phyloP scores from a whole-genome alignment of 208 protist species.

The Acanthamoeba culbertsoni region DNA sequence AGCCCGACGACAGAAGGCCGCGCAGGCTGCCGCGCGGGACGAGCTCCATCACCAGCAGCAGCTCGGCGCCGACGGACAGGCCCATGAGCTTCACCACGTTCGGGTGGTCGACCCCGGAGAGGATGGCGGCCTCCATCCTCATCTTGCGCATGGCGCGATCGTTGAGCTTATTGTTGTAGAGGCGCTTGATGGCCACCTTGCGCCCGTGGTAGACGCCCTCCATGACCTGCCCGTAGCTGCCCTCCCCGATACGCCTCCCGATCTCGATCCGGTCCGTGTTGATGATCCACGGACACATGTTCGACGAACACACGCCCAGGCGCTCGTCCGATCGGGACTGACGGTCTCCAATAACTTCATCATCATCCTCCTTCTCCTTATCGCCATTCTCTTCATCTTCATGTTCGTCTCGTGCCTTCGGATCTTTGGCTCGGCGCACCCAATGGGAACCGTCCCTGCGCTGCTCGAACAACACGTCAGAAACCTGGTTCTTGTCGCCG shows the following conservation, averaged over 20 bases:
- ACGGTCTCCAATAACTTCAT: too few species aligned
- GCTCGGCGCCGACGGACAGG: background rate
- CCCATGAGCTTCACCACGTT: slow-evolving; percentile 29
- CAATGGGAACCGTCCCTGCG: background rate
- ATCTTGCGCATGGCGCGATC: background rate
- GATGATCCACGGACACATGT: background rate
- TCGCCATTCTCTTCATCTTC: background rate
- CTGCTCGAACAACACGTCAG: background rate
- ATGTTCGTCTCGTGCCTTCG: background rate
- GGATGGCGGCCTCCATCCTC: background rate
- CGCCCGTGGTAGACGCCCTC: background rate
- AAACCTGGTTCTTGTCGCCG: too few species aligned
- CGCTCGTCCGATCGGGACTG: background rate
- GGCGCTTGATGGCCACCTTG: slow-evolving; percentile 12
- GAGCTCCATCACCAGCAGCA: slow-evolving; percentile 15
- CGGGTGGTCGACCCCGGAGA: background rate
- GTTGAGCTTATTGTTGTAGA: background rate
- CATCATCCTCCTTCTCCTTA: background rate
- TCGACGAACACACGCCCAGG: background rate
- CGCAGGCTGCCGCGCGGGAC: background rate
- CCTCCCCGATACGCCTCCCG: background rate
- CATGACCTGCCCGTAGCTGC: background rate
- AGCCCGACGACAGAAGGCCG: background rate
- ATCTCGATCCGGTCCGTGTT: background rate
- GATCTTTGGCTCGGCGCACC: background rate